Evolutionary conservation across 2,329 filamentous ascomycete species (phyloP), one percentile per base, ranked within the genome.

Genomic region (Macrophomina phaseolina): DNA sequence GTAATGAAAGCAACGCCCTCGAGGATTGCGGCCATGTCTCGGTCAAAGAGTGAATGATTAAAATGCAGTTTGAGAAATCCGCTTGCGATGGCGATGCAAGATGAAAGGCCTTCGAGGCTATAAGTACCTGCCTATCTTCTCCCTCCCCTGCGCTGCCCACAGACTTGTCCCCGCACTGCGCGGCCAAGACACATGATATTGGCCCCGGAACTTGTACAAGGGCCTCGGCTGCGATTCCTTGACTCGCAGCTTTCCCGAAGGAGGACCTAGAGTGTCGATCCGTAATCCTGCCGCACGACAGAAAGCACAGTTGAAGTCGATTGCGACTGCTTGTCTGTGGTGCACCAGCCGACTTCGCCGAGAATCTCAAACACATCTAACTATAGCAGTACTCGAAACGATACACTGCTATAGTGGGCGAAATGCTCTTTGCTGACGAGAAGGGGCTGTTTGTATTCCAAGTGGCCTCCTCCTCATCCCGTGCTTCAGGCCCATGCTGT

Each of bases 1-100:
- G 82, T 84, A 62, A 85, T 79, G 69, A 84, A 83, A 23, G 82
- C 82, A 45, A 82, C 79, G 53, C 82, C 82, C 67, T 76, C 78
- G 36, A 84, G 74, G 36, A 82, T 73, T 45, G 76, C 73, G 14
- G 76, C 71, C 80, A 82, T 82, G 40, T 5, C 36, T 64, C 32
- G 4, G 48, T 34, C 34, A 30, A 30, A 36, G 30, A 38, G 7
- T 14, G 51, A 11, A 55, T 1, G 32, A 36, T 36, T 5, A 18
- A 23, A 23, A 23, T 23, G 23, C 23, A 23, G 23, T 23, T 23
- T 23, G 23, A 23, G n/a, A 8, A 49, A 52, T 23, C 14, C 30
- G 23, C 12, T 12, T 28, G 28, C 30, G 14, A 36, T n/a, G 30
- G n/a, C 30, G 12, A n/a, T 4, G 28, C 11, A 7, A 49, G 23